Evolutionary conservation across 192 early-diverging fungal genomes (phyloP).

Genomic region (Martensiomyces pterosporus): DNA sequence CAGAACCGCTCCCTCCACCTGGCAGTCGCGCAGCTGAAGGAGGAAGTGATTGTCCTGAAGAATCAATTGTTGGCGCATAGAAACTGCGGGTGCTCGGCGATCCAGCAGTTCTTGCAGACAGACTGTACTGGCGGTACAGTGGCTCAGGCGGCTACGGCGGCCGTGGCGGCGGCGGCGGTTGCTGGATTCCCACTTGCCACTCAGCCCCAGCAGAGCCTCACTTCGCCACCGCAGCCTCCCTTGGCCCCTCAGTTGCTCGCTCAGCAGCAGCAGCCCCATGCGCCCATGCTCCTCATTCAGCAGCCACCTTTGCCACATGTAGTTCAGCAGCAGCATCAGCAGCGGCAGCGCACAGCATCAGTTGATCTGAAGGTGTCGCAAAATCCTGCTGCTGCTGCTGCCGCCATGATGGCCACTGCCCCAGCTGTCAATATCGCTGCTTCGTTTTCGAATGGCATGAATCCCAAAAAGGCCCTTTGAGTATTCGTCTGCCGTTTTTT

Average conservation of each 20-base stretch:
- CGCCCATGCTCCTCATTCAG: no score
- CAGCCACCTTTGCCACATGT: no score
- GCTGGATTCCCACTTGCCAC: constrained; percentile 9
- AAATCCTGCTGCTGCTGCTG: no score
- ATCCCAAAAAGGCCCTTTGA: no score
- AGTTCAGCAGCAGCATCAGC: no score
- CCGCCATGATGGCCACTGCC: no score
- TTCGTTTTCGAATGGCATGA: no score
- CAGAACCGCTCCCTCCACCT: constrained; percentile 46
- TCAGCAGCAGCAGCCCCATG: constrained; percentile 4
- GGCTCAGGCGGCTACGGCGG: constrained; percentile 9
- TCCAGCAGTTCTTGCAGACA: constrained; percentile 52
- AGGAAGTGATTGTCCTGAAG: constrained; percentile 50
- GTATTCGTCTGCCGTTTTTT: no score
- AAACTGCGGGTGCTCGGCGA: constrained; percentile 48
- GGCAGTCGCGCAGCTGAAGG: constrained; percentile 43
- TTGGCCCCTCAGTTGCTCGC: constrained; percentile 5
- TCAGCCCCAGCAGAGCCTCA: constrained; percentile 1
- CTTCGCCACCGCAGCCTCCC: constrained; percentile 1
- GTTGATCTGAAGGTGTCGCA: no score
- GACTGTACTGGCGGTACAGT: constrained; percentile 8
- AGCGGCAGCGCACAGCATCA: no score
- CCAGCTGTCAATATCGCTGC: no score
- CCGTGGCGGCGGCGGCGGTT: constrained; percentile 14
- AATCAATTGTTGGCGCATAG: constrained; percentile 52